Percentiles rank a stretch among this genome's conserved stretches.
phyloP scores from a whole-genome alignment of 495 filamentous ascomycete species.

The Tuber magnatum region DNA sequence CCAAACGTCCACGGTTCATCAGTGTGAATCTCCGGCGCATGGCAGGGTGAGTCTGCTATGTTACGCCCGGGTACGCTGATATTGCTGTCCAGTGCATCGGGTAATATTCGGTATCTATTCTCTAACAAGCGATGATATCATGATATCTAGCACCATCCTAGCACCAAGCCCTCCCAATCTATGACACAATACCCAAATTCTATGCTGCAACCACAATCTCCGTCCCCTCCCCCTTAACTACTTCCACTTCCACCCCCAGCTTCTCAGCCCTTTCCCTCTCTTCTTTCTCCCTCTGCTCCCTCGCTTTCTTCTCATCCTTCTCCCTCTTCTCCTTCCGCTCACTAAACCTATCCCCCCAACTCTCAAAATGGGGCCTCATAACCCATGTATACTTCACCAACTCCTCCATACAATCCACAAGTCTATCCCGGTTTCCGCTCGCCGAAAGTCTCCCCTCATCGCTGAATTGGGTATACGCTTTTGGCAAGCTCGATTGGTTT shows the following conservation, averaged over 20 bases:
- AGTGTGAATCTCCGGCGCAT: too few species aligned
- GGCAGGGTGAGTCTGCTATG: too few species aligned
- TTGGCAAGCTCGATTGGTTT: conserved; percentile 61
- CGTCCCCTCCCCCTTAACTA: background rate
- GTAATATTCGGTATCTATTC: too few species aligned
- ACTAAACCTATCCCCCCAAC: conserved; percentile 62
- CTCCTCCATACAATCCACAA: conserved; percentile 74
- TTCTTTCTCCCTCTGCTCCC: background rate
- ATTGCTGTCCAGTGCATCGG: too few species aligned
- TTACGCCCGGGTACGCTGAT: too few species aligned
- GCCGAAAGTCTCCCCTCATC: conserved; percentile 53
- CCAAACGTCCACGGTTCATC: too few species aligned
- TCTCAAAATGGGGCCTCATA: conserved; percentile 55
- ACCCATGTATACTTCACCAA: conserved; percentile 66
- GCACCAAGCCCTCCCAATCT: too few species aligned
- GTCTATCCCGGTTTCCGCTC: conserved; percentile 57
- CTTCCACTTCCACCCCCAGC: background rate
- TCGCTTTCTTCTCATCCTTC: conserved; percentile 40
- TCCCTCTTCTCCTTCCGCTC: conserved; percentile 49
- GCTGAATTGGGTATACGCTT: conserved; percentile 58
- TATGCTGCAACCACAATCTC: background rate
- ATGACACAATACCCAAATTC: background rate
- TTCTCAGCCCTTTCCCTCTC: background rate
- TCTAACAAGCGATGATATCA: too few species aligned
- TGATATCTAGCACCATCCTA: too few species aligned